These are phyloP conservation scores for Elaeis oleifera DNA, from an alignment of 202 grass and related monocot species.

Conservation along the genomic window DNA sequence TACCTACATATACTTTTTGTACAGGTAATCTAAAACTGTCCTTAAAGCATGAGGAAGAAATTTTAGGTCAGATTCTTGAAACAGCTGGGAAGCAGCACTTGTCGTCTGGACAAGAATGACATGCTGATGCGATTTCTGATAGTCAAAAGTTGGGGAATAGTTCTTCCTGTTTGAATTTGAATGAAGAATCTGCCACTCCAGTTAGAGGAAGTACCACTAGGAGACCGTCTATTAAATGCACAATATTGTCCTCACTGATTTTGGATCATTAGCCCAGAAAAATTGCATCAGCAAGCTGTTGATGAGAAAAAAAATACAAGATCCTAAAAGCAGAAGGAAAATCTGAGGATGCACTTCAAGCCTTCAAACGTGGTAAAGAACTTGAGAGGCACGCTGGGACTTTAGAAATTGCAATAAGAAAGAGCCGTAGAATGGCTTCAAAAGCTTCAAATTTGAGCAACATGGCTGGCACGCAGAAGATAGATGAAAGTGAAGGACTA, in stretches of 20 bases:
- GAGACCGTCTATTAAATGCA: slow-evolving; percentile 37
- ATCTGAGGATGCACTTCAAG: slow-evolving; percentile 71
- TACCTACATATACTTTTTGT: slow-evolving; percentile 19
- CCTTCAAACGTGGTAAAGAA: slow-evolving; percentile 85
- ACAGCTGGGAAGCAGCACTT: slow-evolving; percentile 29
- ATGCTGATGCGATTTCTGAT: slow-evolving; percentile 18
- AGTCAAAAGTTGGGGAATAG: slow-evolving; percentile 21
- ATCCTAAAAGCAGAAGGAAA: slow-evolving; percentile 75
- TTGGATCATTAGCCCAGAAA: slow-evolving; percentile 53
- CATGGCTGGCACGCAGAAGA: slow-evolving; percentile 12
- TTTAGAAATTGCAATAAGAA: slow-evolving; percentile 60
- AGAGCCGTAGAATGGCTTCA: slow-evolving; percentile 41
- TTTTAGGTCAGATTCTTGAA: slow-evolving; percentile 54
- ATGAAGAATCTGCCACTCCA: slow-evolving; percentile 25
- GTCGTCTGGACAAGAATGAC: slow-evolving; percentile 29
- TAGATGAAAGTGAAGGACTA: slow-evolving; percentile 28
- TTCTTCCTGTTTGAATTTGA: slow-evolving; percentile 30
- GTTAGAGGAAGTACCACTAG: slow-evolving; percentile 28
- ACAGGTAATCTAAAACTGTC: slow-evolving; percentile 36
- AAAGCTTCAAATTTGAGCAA: slow-evolving; percentile 20
- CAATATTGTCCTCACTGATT: slow-evolving; percentile 23
- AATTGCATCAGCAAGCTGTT: slow-evolving; percentile 70
- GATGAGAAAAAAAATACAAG: slow-evolving; percentile 85
- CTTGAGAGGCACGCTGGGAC: slow-evolving; percentile 74
- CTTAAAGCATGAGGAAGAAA: slow-evolving; percentile 52